Evolutionary conservation across 257 asterid genomes (phyloP).

Genomic region (Nicotiana knightiana): DNA sequence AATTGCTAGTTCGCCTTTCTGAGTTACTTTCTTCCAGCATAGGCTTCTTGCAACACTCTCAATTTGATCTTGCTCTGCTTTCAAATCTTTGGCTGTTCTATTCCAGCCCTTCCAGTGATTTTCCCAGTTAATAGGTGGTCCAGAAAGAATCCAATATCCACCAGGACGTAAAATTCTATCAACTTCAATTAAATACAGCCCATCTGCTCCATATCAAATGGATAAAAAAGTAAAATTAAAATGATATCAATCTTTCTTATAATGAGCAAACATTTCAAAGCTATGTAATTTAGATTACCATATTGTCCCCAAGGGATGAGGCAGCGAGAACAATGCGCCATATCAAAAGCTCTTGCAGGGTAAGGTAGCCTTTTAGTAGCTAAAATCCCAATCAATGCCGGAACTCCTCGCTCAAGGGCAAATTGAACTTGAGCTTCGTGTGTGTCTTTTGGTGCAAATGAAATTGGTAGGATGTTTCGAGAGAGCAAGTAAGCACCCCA

Average conservation of each 20-base stretch:
- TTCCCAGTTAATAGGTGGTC: constrained; percentile 92
- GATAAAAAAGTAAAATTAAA: not conserved
- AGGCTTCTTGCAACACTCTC: constrained; percentile 68
- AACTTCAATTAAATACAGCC: constrained; percentile 79
- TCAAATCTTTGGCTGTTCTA: constrained; percentile 47
- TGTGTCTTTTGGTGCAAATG: constrained; percentile 91
- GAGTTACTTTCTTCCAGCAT: constrained; percentile 80
- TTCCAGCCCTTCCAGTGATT: constrained; percentile 82
- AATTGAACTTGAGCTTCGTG: constrained; percentile 93
- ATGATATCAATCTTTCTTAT: not conserved
- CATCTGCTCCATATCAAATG: constrained; percentile 42
- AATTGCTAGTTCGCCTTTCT: constrained; percentile 66
- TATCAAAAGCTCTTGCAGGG: constrained; percentile 87
- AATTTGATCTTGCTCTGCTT: constrained; percentile 57
- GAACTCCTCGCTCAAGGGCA: constrained; percentile 93
- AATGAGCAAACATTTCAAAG: not conserved
- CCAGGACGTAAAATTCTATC: constrained; percentile 90
- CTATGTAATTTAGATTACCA: constrained; percentile 33
- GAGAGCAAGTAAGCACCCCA: constrained; percentile 95
- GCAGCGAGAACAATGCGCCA: constrained; percentile 97
- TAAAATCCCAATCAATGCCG: constrained; percentile 74
- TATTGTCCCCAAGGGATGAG: constrained; percentile 80
- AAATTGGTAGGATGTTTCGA: constrained; percentile 61
- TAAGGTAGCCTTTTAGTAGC: constrained; percentile 77
- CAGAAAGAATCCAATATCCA: constrained; percentile 92